Evolutionary conservation across 495 filamentous ascomycete species (phyloP), one percentile per base, ranked within the genome.

Genomic region (Hypoxylon subgilvum): DNA sequence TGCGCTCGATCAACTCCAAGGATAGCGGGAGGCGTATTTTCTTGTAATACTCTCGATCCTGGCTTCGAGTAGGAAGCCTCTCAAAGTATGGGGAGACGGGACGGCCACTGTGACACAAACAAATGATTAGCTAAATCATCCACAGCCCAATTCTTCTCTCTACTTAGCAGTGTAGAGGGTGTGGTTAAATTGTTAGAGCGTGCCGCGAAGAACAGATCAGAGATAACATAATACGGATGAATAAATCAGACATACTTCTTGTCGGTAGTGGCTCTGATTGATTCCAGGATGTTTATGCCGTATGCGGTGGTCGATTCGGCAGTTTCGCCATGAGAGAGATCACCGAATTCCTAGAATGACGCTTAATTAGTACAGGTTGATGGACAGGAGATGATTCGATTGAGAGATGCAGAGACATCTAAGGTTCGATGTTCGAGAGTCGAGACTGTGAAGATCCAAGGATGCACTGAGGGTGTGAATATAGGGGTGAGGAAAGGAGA

Each of bases 1-100:
- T 90, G n/a, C 68, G 78, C 72, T 90, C 85, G 38, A 95, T 87
- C 1, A 78, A 84, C 50, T 90, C 84, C 28, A 95, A 74, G 0
- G 90, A 88, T 46, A 95, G 86, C 1, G 90, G 91, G 49, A 89
- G 78, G 36, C 80, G 79, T 47, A 88, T 90, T 40, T 80, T 74
- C 45, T 84, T 75, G 71, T 91, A 93, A 68, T 94, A 95, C 17
- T 87, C 82, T n/a, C 84, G 79, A 51, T 87, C 75, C 30, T 79
- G 71, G 49, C 82, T 79, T 69, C 79, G 75, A 42, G 83, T 79
- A 23, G 88, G 84, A 18, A 93, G 82, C 2, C 74, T 79, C 52
- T 89, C 81, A 70, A 95, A 95, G 61, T 84, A 79, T 27, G 83
- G 84, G 10, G 88, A 84, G 55, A 93, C 87, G 6, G 76, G 74